Base-by-base conservation (phyloP, 2,329 filamentous ascomycete species). In the Ascosphaera aggregata region DNA sequence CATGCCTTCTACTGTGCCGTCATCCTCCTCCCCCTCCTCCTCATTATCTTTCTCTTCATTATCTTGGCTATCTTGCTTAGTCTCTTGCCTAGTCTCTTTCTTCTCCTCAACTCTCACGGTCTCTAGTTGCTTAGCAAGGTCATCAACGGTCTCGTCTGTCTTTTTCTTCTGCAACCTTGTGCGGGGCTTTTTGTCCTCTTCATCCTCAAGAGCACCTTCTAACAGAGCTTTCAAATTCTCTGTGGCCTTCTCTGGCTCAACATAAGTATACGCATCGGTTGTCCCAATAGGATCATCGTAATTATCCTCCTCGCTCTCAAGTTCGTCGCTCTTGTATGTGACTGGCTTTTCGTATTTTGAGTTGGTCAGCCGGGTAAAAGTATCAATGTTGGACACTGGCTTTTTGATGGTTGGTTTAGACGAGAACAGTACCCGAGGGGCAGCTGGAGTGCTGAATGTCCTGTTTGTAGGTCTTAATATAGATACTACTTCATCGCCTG, bases 1-100 rank as follows among this genome's bases (percentile, higher is more conserved):
- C 43, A 98, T 67, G 1, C 86, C 89, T 40, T 84, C 76, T 0
- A 94, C 64, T 43, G 61, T 69, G 38, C 67, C 75, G 51, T 76
- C 74, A 34, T 69, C 64, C 40, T 67, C 60, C 4, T 67, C 60
- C 18, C 67, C 61, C 4, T 69, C 62, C 3, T 65, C 60, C 2
- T 64, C 59, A 3, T 57, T 59, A 2, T 60, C 61, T 0, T 57
- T 55, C 2, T 51, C 49, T 0, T 53, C 50, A 34, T 53, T 47
- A 48, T 44, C 46, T 1, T 48, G 47, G 3, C 18, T 18, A 22
- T n/a, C 38, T 15, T 58, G 53, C 36, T 60, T 54, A 13, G 49
- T 49, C 2, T 45, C 45, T 18, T 48, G 46, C 3, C 67, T 57
- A 9, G 59, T 51, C 0, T 54, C 51, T 3, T 53, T 56, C 11